Percentiles rank a stretch among this genome's conserved stretches.
phyloP scores from a whole-genome alignment of 441 rosid genomes.

The Kokia cookei region DNA sequence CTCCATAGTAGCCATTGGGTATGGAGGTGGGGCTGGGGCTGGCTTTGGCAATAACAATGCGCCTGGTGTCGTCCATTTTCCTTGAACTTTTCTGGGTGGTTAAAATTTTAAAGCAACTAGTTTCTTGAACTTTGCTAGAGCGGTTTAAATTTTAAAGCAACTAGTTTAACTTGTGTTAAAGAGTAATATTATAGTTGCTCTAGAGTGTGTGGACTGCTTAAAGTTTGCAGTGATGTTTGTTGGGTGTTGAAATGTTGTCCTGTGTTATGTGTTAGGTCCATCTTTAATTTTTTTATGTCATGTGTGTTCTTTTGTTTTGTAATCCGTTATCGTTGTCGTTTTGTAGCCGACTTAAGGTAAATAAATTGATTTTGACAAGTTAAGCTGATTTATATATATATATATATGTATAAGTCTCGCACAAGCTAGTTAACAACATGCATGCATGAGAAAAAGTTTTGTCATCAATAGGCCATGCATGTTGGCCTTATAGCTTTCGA shows the following conservation, averaged over 20 bases:
- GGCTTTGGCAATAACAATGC: neutral
- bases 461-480: too few species aligned
- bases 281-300: neutral
- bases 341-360: neutral
- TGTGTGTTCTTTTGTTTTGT: neutral
- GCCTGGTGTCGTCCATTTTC: neutral
- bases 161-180: neutral
- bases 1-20: constrained; percentile 13
- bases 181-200: neutral
- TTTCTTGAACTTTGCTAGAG: neutral
- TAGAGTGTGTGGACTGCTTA: neutral
- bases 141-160: neutral
- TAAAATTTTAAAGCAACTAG: neutral
- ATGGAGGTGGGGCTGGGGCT: constrained; percentile 9
- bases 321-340: neutral
- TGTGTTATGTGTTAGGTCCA: neutral
- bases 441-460: neutral
- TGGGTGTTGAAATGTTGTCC: neutral
- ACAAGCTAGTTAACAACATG: neutral
- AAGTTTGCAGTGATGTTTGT: neutral
- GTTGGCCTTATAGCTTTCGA: too few species aligned
- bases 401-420: neutral
- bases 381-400: too few species aligned
- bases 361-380: neutral
- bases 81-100: neutral